Evolutionary conservation across 768 basidiomycete species (phyloP).

Genomic region (Leccinellum albellum): DNA sequence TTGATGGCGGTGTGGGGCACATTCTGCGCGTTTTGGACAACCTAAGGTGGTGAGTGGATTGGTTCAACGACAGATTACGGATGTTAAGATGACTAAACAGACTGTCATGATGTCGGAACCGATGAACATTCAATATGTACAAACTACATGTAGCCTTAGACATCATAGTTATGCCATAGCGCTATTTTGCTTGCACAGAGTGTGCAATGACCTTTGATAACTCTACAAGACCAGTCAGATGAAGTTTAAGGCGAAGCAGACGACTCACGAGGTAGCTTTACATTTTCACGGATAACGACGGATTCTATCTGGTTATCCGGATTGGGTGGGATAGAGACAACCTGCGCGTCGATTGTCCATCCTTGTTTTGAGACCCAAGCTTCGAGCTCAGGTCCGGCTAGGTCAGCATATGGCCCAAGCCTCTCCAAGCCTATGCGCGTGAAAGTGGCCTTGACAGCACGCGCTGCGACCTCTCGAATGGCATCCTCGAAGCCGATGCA

Average conservation of each 20-base stretch:
- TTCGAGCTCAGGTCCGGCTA: slow-evolving; percentile 59
- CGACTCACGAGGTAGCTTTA: slow-evolving; percentile 74
- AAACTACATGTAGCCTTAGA: not conserved
- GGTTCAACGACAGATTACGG: not conserved
- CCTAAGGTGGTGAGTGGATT: slow-evolving; percentile 7
- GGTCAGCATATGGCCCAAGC: slow-evolving; percentile 66
- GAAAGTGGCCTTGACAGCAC: slow-evolving; percentile 76
- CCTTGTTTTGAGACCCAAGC: slow-evolving; percentile 61
- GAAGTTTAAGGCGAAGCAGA: not conserved
- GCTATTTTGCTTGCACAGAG: slow-evolving; percentile 51
- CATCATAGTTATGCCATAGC: not conserved
- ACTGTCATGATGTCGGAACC: not conserved
- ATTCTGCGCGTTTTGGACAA: slow-evolving; percentile 51
- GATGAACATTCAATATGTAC: no score
- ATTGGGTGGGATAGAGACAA: slow-evolving; percentile 72
- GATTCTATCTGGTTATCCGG: slow-evolving; percentile 88
- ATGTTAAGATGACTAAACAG: not conserved
- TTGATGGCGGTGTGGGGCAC: slow-evolving; percentile 82
- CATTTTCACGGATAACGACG: slow-evolving; percentile 77
- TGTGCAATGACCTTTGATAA: slow-evolving; percentile 74
- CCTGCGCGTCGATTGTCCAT: slow-evolving; percentile 60
- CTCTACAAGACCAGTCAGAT: slow-evolving; percentile 42
- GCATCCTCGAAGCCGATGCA: slow-evolving; percentile 79
- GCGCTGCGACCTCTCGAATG: slow-evolving; percentile 72
- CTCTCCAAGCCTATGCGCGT: slow-evolving; percentile 65